Conservation (phyloP, 805 yeast genomes). For the Cyberlindnera lachancei region DNA sequence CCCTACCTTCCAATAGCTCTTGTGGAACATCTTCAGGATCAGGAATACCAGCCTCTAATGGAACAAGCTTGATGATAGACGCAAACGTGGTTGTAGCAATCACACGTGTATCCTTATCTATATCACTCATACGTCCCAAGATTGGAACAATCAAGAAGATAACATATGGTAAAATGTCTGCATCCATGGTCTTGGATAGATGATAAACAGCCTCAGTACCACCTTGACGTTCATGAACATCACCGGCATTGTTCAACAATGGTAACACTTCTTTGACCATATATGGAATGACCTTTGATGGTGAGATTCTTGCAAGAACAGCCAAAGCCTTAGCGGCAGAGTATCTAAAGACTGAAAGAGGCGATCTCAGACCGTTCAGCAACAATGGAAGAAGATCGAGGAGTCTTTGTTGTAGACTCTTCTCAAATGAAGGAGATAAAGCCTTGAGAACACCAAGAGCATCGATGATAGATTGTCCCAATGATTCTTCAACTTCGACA, state of each 20-base stretch:
- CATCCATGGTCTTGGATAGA: constrained; percentile 76
- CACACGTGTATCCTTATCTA: constrained; percentile 79
- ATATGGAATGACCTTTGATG: constrained; percentile 66
- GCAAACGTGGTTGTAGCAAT: constrained; percentile 96
- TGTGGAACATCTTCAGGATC: constrained; percentile 90
- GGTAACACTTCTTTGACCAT: constrained; percentile 77
- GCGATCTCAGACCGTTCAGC: constrained; percentile 49
- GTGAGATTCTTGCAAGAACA: constrained; percentile 60
- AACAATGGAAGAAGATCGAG: constrained; percentile 46
- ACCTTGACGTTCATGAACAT: constrained; percentile 75
- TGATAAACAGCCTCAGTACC: constrained; percentile 89
- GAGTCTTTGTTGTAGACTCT: constrained; percentile 40
- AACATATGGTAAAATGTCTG: constrained; percentile 85
- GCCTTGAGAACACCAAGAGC: constrained; percentile 77
- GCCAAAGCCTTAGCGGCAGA: constrained; percentile 89
- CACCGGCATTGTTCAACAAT: constrained; percentile 68
- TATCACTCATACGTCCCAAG: constrained; percentile 95
- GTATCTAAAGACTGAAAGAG: constrained; percentile 78
- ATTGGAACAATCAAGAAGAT: constrained; percentile 95
- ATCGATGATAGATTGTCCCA: constrained; percentile 80
- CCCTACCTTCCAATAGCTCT: constrained; percentile 80
- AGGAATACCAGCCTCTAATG: constrained; percentile 94
- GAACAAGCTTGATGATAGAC: constrained; percentile 87
- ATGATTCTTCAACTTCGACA: constrained; percentile 31
- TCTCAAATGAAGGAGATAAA: constrained; percentile 53